Percentiles rank a stretch among this genome's conserved stretches.
Evolutionary conservation across 768 basidiomycete genomes (phyloP).

Genomic region (Pleurotus tuber-regium): DNA sequence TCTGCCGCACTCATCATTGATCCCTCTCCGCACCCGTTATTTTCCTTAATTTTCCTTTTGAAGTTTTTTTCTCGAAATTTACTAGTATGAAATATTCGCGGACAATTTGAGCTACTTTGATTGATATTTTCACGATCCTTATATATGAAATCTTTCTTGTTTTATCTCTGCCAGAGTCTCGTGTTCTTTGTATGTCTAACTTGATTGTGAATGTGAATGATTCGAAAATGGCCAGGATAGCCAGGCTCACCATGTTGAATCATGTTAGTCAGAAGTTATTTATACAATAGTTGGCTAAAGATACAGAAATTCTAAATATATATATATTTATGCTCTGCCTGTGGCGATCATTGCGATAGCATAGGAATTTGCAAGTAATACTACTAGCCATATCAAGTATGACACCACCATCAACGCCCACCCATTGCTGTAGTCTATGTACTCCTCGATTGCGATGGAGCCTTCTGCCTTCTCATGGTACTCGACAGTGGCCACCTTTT

Average conservation of each 20-base stretch:
- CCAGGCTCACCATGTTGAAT: too few relatives aligned
- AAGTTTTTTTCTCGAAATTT: background rate
- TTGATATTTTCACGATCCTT: too few relatives aligned
- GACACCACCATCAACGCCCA: conserved; percentile 35
- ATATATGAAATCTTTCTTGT: conserved; percentile 40
- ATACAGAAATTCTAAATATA: background rate
- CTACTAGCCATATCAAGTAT: conserved; percentile 45
- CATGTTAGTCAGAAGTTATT: too few relatives aligned
- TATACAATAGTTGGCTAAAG: background rate
- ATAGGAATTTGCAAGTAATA: conserved; percentile 50
- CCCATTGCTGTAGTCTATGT: conserved; percentile 40
- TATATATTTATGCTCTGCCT: conserved; percentile 16
- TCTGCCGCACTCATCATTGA: background rate
- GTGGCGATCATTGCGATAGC: conserved; percentile 45
- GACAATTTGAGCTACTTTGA: too few relatives aligned
- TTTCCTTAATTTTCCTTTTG: background rate
- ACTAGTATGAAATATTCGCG: too few relatives aligned
- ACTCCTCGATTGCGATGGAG: conserved; percentile 15
- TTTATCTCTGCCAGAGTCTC: conserved; percentile 16
- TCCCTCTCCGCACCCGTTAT: background rate
- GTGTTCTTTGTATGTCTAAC: conserved; percentile 1
- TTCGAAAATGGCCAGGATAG: background rate
- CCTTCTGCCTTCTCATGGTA: conserved; percentile 11
- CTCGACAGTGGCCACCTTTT: conserved; percentile 2
- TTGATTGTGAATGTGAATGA: background rate